Evolutionary conservation across 1,284 basidiomycete genomes (phyloP).

Genomic region (Cutaneotrichosporon curvatum): DNA sequence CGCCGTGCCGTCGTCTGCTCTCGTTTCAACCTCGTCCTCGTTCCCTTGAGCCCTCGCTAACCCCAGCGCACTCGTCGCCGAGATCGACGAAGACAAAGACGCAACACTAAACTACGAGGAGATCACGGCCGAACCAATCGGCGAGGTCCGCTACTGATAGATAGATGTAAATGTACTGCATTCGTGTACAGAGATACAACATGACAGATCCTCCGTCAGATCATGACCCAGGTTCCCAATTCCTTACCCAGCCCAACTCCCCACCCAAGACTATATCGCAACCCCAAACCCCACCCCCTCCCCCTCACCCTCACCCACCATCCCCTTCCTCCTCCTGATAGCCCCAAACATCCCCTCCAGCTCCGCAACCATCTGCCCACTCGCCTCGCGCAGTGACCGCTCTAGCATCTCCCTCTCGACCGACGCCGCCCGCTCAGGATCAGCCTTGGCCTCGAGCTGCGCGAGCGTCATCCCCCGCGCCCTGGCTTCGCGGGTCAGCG

Average conservation of each 20-base stretch:
- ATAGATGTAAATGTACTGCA: neutral
- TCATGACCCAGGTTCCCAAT: neutral
- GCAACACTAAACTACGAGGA: conserved; percentile 66
- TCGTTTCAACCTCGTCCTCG: too few relatives aligned
- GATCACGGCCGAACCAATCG: conserved; percentile 73
- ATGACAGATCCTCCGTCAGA: neutral
- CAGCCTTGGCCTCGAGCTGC: conserved; percentile 13
- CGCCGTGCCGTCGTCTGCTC: neutral
- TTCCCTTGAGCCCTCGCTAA: neutral
- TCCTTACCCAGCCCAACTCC: too few relatives aligned
- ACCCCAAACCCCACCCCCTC: neutral
- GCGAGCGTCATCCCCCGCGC: conserved; percentile 24
- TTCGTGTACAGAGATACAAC: too few relatives aligned
- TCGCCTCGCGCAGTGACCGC: conserved; percentile 11
- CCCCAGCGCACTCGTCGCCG: conserved; percentile 75
- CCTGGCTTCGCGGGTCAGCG: conserved; percentile 26
- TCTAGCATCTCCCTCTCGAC: conserved; percentile 4
- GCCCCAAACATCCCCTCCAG: conserved; percentile 36
- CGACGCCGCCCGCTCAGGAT: conserved; percentile 4
- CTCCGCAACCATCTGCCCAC: conserved; percentile 33
- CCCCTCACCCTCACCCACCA: neutral
- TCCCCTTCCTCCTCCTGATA: conserved; percentile 30
- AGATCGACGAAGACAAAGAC: conserved; percentile 81
- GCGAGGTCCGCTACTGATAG: conserved; percentile 34
- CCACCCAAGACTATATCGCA: too few relatives aligned